Conservation (phyloP, 2,329 filamentous ascomycete species). For the Aspergillus fumigatus region DNA sequence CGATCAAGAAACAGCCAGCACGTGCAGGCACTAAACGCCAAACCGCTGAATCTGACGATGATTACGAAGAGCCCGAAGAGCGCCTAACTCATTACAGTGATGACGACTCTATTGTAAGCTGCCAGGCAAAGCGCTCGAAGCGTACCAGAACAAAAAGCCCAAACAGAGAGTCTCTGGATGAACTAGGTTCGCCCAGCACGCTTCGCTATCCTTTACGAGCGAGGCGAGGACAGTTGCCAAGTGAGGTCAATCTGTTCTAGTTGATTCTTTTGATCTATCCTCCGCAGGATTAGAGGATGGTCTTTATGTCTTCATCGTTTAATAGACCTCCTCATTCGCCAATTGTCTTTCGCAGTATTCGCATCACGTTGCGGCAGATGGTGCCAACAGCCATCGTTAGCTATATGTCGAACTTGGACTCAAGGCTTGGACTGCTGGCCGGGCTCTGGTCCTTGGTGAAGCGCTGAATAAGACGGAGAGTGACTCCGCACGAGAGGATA, state of each 20-base stretch:
- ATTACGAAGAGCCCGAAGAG: slow-evolving; percentile 23
- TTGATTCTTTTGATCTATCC: background rate
- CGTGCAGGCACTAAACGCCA: slow-evolving; percentile 24
- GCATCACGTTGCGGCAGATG: background rate
- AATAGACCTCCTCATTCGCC: background rate
- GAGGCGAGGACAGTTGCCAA: background rate
- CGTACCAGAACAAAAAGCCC: slow-evolving; percentile 21
- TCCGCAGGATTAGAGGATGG: background rate
- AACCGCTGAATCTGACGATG: slow-evolving; percentile 28
- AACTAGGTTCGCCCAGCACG: slow-evolving; percentile 38
- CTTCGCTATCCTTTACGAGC: slow-evolving; percentile 17
- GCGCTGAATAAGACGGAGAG: background rate
- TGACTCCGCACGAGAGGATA: background rate
- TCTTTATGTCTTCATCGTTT: background rate
- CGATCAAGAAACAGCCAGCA: slow-evolving; percentile 25
- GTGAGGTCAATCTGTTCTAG: slow-evolving; percentile 38
- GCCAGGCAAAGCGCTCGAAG: slow-evolving; percentile 24
- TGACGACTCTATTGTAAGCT: slow-evolving; percentile 20
- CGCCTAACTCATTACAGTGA: slow-evolving; percentile 27
- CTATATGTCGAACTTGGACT: background rate
- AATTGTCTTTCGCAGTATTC: background rate
- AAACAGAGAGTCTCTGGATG: slow-evolving; percentile 13
- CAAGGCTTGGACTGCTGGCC: background rate
- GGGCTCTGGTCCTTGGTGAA: background rate
- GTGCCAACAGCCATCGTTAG: background rate